Conservation (phyloP, 768 basidiomycete genomes). For the Leucocoprinus birnbaumii region DNA sequence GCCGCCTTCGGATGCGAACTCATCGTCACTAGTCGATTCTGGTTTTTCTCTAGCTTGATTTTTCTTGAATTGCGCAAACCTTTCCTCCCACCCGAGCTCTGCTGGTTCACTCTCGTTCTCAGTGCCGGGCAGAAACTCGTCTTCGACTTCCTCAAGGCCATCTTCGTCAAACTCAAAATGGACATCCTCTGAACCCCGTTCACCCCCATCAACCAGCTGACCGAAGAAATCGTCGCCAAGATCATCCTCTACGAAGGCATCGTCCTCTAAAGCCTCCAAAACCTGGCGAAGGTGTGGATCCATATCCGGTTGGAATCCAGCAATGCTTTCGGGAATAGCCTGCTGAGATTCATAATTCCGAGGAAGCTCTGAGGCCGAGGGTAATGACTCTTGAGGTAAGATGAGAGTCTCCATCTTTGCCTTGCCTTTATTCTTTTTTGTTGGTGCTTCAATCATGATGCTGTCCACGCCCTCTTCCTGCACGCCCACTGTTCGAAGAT, state of each 20-base stretch:
- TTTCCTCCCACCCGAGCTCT: slow-evolving; percentile 67
- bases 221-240: slow-evolving; percentile 76
- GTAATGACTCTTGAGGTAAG: slow-evolving; percentile 67
- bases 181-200: slow-evolving; percentile 59
- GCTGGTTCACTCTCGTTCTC: slow-evolving; percentile 28
- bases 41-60: slow-evolving; percentile 44
- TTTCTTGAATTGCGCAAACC: slow-evolving; percentile 79
- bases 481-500: slow-evolving; percentile 75
- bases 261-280: slow-evolving; percentile 93
- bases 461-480: slow-evolving; percentile 82
- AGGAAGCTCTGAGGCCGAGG: slow-evolving; percentile 73
- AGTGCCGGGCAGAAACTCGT: slow-evolving; percentile 14
- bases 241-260: slow-evolving; percentile 84
- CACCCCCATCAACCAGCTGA: slow-evolving; percentile 70
- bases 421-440: slow-evolving; percentile 30
- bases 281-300: slow-evolving; percentile 92
- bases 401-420: slow-evolving; percentile 44
- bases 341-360: slow-evolving; percentile 74
- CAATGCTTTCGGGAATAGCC: slow-evolving; percentile 75
- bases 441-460: slow-evolving; percentile 75
- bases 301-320: slow-evolving; percentile 94
- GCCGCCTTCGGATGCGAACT: slow-evolving; percentile 60
- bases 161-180: slow-evolving; percentile 69
- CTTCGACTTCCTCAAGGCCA: slow-evolving; percentile 21
- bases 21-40: slow-evolving; percentile 43